Evolutionary conservation across 805 yeast species (phyloP).

Genomic region (Starmerella lactis-condensi): DNA sequence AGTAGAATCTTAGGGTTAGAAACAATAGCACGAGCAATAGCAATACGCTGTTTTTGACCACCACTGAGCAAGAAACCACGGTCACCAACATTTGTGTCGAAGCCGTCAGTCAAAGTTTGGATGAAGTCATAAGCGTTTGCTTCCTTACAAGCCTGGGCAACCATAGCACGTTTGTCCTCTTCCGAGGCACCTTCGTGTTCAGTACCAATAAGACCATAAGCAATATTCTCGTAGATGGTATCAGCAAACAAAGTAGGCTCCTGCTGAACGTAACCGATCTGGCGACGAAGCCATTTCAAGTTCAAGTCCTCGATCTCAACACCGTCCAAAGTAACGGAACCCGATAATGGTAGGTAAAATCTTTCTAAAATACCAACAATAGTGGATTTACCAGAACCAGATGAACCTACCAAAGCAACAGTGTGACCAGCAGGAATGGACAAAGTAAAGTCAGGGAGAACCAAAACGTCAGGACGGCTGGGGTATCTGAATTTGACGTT

Average conservation of each 20-base stretch:
- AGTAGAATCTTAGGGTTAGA: conserved; percentile 42
- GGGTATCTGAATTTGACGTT: conserved; percentile 83
- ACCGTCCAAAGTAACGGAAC: conserved; percentile 66
- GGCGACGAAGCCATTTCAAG: conserved; percentile 51
- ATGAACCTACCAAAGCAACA: conserved; percentile 89
- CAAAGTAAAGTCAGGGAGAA: conserved; percentile 56
- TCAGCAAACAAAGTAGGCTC: conserved; percentile 89
- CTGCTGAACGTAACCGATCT: conserved; percentile 84
- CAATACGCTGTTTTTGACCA: conserved; percentile 56
- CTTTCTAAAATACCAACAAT: conserved; percentile 68
- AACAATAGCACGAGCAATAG: conserved; percentile 51
- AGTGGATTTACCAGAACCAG: conserved; percentile 92
- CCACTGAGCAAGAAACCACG: conserved; percentile 45
- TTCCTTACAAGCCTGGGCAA: conserved; percentile 23
- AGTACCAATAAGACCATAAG: conserved; percentile 64
- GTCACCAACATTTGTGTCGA: conserved; percentile 50
- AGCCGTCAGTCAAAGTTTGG: conserved; percentile 57
- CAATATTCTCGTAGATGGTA: conserved; percentile 66
- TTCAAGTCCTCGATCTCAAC: conserved; percentile 58
- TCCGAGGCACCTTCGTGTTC: conserved; percentile 37
- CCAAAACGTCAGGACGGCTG: conserved; percentile 56
- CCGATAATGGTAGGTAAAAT: conserved; percentile 63
- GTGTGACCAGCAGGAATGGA: conserved; percentile 74
- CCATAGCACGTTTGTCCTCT: conserved; percentile 24
- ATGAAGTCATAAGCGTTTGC: conserved; percentile 27